Conservation (phyloP, 805 yeast genomes). For the Metschnikowia matae region DNA sequence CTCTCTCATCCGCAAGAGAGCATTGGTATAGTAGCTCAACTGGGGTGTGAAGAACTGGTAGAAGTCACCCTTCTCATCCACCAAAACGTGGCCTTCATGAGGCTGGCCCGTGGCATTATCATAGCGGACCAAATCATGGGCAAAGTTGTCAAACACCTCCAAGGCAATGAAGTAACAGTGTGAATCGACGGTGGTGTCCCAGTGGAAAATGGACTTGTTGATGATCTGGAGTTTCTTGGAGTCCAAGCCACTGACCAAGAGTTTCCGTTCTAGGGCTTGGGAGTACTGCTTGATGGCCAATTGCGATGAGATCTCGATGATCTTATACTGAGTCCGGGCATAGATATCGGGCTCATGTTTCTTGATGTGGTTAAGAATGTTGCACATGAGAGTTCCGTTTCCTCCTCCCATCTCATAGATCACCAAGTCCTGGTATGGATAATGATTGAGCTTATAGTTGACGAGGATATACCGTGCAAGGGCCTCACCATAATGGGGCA, state of each 20-base stretch:
- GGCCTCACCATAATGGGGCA: conserved; percentile 82
- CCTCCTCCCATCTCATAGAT: conserved; percentile 91
- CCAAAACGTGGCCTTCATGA: conserved; percentile 70
- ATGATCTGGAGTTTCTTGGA: conserved; percentile 55
- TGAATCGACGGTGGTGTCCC: conserved; percentile 56
- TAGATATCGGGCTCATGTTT: conserved; percentile 71
- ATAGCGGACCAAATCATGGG: conserved; percentile 78
- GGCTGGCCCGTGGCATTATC: conserved; percentile 66
- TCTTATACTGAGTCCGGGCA: conserved; percentile 58
- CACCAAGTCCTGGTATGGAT: conserved; percentile 66
- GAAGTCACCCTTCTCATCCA: conserved; percentile 71
- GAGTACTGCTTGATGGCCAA: conserved; percentile 54
- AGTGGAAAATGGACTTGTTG: conserved; percentile 72
- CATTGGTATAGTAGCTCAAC: conserved; percentile 51
- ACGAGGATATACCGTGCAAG: conserved; percentile 74
- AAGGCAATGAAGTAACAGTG: conserved; percentile 77
- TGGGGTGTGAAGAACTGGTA: conserved; percentile 66
- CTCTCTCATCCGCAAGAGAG: conserved; percentile 55
- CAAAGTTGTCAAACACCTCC: conserved; percentile 79
- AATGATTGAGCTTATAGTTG: conserved; percentile 62
- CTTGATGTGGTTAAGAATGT: conserved; percentile 62
- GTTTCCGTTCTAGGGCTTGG: conserved; percentile 32
- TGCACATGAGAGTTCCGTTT: conserved; percentile 79
- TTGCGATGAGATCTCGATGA: conserved; percentile 66
- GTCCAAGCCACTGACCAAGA: conserved; percentile 44